Evolutionary conservation across 2,329 filamentous ascomycete species (phyloP).

Genomic region (Xylaria polymorpha): DNA sequence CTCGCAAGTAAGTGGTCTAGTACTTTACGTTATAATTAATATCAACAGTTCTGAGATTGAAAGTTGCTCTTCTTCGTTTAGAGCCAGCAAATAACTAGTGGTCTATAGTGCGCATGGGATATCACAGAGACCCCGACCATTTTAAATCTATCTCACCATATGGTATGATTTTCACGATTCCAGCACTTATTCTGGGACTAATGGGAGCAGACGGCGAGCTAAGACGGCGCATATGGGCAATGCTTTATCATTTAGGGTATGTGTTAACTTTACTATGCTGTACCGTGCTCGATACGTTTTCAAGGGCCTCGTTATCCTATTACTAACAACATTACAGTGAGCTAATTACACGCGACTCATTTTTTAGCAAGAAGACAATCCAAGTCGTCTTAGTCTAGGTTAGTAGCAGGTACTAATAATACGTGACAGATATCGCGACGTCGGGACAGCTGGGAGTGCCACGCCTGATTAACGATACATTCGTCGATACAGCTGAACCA

Average conservation of each 20-base stretch:
- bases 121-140: conserved; percentile 57
- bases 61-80: neutral
- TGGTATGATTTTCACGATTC: conserved; percentile 36
- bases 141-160: conserved; percentile 57
- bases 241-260: conserved; percentile 52
- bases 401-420: conserved; percentile 21
- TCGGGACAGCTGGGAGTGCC: conserved; percentile 59
- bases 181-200: conserved; percentile 1
- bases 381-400: neutral
- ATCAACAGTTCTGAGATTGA: neutral
- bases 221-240: conserved; percentile 57
- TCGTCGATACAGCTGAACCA: conserved; percentile 57
- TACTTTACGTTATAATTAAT: neutral
- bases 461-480: conserved; percentile 53
- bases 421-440: conserved; percentile 52
- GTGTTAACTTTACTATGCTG: conserved; percentile 17
- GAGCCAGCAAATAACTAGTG: conserved; percentile 3
- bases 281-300: neutral
- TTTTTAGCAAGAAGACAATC: neutral
- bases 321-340: conserved; percentile 33
- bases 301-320: neutral
- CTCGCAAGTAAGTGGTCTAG: conserved; percentile 40
- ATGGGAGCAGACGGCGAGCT: conserved; percentile 53
- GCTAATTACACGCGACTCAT: neutral
- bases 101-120: conserved; percentile 55